A percentile compares a stretch with the other conserved stretches of the same genome.
phyloP scores from a whole-genome alignment of 805 yeast genomes.

The Suhomyces prunicola region DNA sequence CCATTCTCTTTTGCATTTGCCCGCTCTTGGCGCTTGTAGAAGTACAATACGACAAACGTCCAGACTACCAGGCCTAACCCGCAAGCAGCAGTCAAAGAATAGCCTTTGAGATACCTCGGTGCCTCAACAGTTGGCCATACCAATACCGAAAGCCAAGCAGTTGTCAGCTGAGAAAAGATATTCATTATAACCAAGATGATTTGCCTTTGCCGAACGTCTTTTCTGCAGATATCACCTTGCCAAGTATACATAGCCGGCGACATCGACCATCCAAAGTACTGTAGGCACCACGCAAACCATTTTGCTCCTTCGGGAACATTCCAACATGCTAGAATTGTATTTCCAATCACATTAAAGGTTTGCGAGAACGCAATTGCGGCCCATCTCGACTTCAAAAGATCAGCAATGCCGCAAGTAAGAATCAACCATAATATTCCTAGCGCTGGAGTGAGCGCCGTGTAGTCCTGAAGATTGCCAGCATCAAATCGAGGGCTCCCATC shows the following conservation, averaged over 20 bases:
- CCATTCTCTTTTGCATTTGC: slow-evolving; percentile 17
- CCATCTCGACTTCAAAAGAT: slow-evolving; percentile 48
- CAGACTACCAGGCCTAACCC: slow-evolving; percentile 8
- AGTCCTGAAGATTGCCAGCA: slow-evolving; percentile 32
- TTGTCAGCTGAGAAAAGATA: slow-evolving; percentile 19
- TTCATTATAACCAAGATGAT: slow-evolving; percentile 20
- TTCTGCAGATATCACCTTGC: slow-evolving; percentile 21
- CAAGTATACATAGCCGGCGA: slow-evolving; percentile 22
- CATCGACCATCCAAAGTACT: slow-evolving; percentile 21
- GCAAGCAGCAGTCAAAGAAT: slow-evolving; percentile 16
- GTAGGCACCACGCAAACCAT: slow-evolving; percentile 24
- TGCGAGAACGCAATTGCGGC: slow-evolving; percentile 51
- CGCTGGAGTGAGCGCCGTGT: slow-evolving; percentile 56
- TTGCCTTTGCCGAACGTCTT: slow-evolving; percentile 19
- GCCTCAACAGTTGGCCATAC: slow-evolving; percentile 23
- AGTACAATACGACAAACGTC: slow-evolving; percentile 19
- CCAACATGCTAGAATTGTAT: slow-evolving; percentile 22
- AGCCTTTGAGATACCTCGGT: slow-evolving; percentile 21
- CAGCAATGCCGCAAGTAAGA: slow-evolving; percentile 49
- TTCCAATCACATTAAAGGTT: slow-evolving; percentile 20
- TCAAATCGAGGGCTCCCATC: slow-evolving; percentile 8
- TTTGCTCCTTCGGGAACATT: slow-evolving; percentile 20
- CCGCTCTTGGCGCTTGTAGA: slow-evolving; percentile 20
- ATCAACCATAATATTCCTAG: slow-evolving; percentile 53
- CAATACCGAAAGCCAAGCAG: slow-evolving; percentile 19